Conservation (phyloP, 495 filamentous ascomycete species). For the Aspergillus heteromorphus region DNA sequence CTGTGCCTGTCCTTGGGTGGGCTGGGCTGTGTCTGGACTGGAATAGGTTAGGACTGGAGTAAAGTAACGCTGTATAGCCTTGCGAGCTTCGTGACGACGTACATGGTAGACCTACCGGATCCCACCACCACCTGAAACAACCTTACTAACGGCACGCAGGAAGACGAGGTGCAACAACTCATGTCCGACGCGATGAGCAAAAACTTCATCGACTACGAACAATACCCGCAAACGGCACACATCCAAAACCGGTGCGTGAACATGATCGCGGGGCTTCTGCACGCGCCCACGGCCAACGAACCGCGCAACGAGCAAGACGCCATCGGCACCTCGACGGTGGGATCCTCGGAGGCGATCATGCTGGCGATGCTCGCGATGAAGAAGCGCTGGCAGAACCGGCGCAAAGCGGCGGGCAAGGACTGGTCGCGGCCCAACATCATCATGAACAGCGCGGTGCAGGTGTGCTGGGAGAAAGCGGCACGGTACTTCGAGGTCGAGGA, state of each 20-base stretch:
- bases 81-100: slow-evolving; percentile 80
- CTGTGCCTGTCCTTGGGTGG: no score
- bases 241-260: slow-evolving; percentile 84
- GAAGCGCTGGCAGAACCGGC: slow-evolving; percentile 85
- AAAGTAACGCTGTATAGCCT: slow-evolving; percentile 39
- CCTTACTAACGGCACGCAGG: slow-evolving; percentile 33
- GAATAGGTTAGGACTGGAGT: background rate
- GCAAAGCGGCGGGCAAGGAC: slow-evolving; percentile 71
- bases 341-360: slow-evolving; percentile 88
- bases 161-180: slow-evolving; percentile 80
- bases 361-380: slow-evolving; percentile 89
- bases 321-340: slow-evolving; percentile 81
- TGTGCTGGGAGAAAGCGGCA: slow-evolving; percentile 96
- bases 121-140: no score
- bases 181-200: slow-evolving; percentile 79
- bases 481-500: slow-evolving; percentile 92
- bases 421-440: slow-evolving; percentile 75
- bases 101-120: no score
- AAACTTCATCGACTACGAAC: slow-evolving; percentile 88
- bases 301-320: slow-evolving; percentile 44
- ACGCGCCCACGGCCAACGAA: slow-evolving; percentile 51
- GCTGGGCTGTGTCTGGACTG: no score
- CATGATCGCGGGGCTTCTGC: slow-evolving; percentile 83
- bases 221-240: slow-evolving; percentile 76
- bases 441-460: slow-evolving; percentile 90